Percentiles rank a stretch among this genome's conserved stretches.
Evolutionary conservation across 805 yeast genomes (phyloP).

Genomic region (Allodekkera sacchari): DNA sequence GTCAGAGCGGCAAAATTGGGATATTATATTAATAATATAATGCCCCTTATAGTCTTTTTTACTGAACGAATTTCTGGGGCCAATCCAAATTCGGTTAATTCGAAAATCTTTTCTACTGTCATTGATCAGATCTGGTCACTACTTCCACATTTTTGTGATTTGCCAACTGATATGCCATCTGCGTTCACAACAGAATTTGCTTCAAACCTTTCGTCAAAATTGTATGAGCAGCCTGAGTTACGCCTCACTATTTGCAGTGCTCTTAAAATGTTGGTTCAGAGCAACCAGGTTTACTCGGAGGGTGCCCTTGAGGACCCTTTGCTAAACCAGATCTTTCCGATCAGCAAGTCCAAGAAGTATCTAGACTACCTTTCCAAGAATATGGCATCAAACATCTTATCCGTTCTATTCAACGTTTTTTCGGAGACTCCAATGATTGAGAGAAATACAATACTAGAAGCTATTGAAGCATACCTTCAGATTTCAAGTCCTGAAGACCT

Average conservation of each 20-base stretch:
- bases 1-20: slow-evolving; percentile 62
- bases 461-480: slow-evolving; percentile 73
- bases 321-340: slow-evolving; percentile 55
- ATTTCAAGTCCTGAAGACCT: slow-evolving; percentile 63
- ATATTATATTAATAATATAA: slow-evolving; percentile 52
- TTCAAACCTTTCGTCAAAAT: slow-evolving; percentile 56
- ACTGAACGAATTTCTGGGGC: slow-evolving; percentile 35
- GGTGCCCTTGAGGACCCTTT: slow-evolving; percentile 54
- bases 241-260: slow-evolving; percentile 82
- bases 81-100: slow-evolving; percentile 52
- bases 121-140: slow-evolving; percentile 90
- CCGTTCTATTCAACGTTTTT: slow-evolving; percentile 87
- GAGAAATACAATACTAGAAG: slow-evolving; percentile 76
- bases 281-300: slow-evolving; percentile 54
- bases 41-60: slow-evolving; percentile 58
- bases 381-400: slow-evolving; percentile 61
- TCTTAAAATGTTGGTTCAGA: slow-evolving; percentile 67
- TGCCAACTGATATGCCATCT: slow-evolving; percentile 63
- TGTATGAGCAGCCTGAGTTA: slow-evolving; percentile 67
- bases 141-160: slow-evolving; percentile 80
- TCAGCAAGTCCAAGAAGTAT: slow-evolving; percentile 44
- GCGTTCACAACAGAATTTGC: slow-evolving; percentile 76
- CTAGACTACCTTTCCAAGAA: slow-evolving; percentile 55
- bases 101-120: slow-evolving; percentile 75
- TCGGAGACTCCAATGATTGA: slow-evolving; percentile 81